Evolutionary conservation across 495 filamentous ascomycete species (phyloP).

Genomic region (Penicillium coffeae): DNA sequence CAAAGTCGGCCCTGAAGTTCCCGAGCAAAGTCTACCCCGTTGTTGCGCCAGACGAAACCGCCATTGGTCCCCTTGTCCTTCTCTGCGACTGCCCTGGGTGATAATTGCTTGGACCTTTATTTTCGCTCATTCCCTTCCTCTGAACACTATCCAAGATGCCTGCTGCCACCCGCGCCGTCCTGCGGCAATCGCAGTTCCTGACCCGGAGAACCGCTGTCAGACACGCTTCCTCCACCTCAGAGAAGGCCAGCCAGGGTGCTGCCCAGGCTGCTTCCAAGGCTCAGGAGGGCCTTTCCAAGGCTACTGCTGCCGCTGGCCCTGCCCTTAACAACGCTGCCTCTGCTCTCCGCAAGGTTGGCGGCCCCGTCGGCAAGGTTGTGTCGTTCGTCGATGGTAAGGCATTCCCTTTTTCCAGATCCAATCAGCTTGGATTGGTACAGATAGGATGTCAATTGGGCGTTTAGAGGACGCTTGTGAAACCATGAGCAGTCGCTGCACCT

Average conservation of each 20-base stretch:
- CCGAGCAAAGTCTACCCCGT: slow-evolving; percentile 42
- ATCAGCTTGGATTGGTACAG: background rate
- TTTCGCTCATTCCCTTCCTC: slow-evolving; percentile 22
- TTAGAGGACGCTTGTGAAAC: background rate
- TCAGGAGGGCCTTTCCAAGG: slow-evolving; percentile 77
- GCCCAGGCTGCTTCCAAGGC: slow-evolving; percentile 70
- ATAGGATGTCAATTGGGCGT: slow-evolving; percentile 10
- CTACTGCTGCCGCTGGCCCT: slow-evolving; percentile 73
- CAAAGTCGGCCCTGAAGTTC: slow-evolving; percentile 40
- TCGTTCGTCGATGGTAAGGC: slow-evolving; percentile 81
- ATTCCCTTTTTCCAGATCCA: slow-evolving; percentile 2
- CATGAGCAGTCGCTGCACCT: no score
- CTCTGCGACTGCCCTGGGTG: slow-evolving; percentile 29
- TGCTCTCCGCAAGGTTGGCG: slow-evolving; percentile 73
- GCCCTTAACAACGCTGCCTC: slow-evolving; percentile 66
- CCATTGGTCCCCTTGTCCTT: slow-evolving; percentile 41
- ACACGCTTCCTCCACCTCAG: slow-evolving; percentile 63
- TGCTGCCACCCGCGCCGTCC: slow-evolving; percentile 54
- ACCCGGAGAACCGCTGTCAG: slow-evolving; percentile 54
- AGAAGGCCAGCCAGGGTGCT: slow-evolving; percentile 67
- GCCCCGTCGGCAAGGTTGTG: slow-evolving; percentile 77
- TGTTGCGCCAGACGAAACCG: slow-evolving; percentile 38
- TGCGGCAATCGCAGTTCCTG: slow-evolving; percentile 59
- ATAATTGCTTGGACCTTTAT: slow-evolving; percentile 24
- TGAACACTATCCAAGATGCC: slow-evolving; percentile 41